Base-by-base conservation (phyloP, 2,329 filamentous ascomycete genomes). In the Alternaria arborescens region DNA sequence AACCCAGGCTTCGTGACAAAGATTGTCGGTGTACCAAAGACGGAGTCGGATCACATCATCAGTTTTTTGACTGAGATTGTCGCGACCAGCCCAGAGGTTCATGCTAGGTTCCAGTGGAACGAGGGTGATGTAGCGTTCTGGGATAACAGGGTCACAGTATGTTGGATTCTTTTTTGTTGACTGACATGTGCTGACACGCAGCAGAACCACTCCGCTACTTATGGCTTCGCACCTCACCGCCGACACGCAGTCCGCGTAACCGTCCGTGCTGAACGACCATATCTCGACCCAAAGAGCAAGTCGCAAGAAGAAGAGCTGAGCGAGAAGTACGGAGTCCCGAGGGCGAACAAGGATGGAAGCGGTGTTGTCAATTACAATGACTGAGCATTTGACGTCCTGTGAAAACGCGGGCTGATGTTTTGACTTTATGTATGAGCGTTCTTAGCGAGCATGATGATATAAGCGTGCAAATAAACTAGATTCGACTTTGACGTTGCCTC, bases 51-150 rank as follows among this genome's bases (percentile, higher is more conserved):
- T 64, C 76, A 80, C 42, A 85, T 86, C 63, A 80, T 87, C 61
- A 70, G 73, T 3, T 81, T 83, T 47, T 78, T 88, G 34, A 86
- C 85, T 34, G 83, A 86, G 67, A 78, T 87, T 24, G 81, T 88
- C 7, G 77, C 83, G 3, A 85, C 84, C 2, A 87, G 83, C 7
- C 89, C 90, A 42, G 91, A 93, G 75, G 82, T 90, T 60, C 89
- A 92, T 68, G 89, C 86, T 6, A 84, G 90, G 18, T 87, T 89
- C 70, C 83, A 85, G 65, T 90, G 89, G 88, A 82, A 83, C 43
- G 84, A 86, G 63, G 84, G 86, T 42, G 89, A 90, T 58, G 86
- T 91, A 2, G 88, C 88, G 0, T 83, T 91, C 59, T 91, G 89
- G 88, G 88, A 91, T 71, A 91, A 90, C 64, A 80, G 88, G 18